phyloP scores from a whole-genome alignment of 2,329 filamentous ascomycete genomes.

The Arthrobotrys megalospora region DNA sequence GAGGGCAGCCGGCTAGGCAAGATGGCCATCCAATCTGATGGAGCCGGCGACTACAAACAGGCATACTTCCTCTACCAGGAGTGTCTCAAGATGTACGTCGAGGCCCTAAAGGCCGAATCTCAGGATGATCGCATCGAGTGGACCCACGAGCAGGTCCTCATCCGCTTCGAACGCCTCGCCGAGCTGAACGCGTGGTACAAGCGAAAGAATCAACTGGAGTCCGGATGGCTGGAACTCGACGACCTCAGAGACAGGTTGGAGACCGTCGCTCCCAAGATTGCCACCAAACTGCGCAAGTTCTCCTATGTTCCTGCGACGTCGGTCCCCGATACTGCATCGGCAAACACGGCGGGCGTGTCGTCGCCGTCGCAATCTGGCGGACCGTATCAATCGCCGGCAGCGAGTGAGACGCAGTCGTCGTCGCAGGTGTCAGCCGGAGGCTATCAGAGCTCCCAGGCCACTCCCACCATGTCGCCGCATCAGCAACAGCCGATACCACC shows the following conservation, averaged over 20 bases:
- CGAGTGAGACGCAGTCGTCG: conserved; percentile 38
- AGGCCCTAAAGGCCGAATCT: conserved; percentile 47
- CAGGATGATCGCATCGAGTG: conserved; percentile 57
- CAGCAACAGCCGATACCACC: conserved; percentile 20
- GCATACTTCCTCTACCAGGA: conserved; percentile 57
- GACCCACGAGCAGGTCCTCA: conserved; percentile 58
- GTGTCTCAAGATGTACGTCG: conserved; percentile 51
- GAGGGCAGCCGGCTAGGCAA: conserved; percentile 59
- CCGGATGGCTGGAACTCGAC: conserved; percentile 55
- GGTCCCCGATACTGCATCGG: conserved; percentile 45
- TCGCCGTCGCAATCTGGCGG: conserved; percentile 13
- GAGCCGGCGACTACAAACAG: conserved; percentile 53
- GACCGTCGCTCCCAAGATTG: conserved; percentile 56
- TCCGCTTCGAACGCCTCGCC: conserved; percentile 58
- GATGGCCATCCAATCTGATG: conserved; percentile 58
- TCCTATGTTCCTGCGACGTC: conserved; percentile 33
- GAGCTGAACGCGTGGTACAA: conserved; percentile 61
- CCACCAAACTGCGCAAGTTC: conserved; percentile 58
- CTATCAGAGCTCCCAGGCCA: conserved; percentile 34
- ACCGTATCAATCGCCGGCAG: conserved; percentile 41
- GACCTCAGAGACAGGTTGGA: conserved; percentile 54
- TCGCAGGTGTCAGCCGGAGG: conserved; percentile 23
- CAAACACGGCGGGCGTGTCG: conserved; percentile 6
- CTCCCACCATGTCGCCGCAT: conserved; percentile 22
- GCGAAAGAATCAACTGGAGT: conserved; percentile 51